Percentiles rank a stretch among this genome's conserved stretches.
These are phyloP conservation scores for Dunaliella sp. DNA, from an alignment of 139 green algal genomes.

Conservation along the genomic window DNA sequence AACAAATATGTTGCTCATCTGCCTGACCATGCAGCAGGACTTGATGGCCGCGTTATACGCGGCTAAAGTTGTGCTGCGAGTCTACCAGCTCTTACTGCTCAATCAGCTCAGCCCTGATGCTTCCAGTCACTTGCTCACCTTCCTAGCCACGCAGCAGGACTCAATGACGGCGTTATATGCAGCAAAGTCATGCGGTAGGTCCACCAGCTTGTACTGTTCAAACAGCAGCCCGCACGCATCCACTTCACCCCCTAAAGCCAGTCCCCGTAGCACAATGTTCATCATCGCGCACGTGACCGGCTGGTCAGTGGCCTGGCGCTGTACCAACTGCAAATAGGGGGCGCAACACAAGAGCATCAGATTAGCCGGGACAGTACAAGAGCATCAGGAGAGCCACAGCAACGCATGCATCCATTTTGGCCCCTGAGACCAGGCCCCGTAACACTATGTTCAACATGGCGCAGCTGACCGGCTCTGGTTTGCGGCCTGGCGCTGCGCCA, in stretches of 20 bases:
- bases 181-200: conserved; percentile 13
- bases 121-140: conserved; percentile 15
- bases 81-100: conserved; percentile 13
- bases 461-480: no score
- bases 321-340: conserved; percentile 8
- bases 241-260: background rate
- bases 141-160: conserved; percentile 20
- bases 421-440: no score
- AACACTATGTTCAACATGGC: no score
- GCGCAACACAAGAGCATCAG: no score
- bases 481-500: no score
- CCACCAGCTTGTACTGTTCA: conserved; percentile 15
- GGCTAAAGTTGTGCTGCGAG: conserved; percentile 8
- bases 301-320: conserved; percentile 5
- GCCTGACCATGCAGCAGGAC: conserved; percentile 18
- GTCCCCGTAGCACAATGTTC: conserved; percentile 19
- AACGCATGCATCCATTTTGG: no score
- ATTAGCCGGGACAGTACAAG: no score
- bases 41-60: conserved; percentile 20
- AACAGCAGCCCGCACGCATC: conserved; percentile 20
- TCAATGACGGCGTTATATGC: conserved; percentile 22
- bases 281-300: conserved; percentile 12
- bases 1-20: conserved; percentile 15
- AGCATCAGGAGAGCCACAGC: no score
- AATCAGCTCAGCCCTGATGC: conserved; percentile 14